These are phyloP conservation scores for Ustilago lituana DNA, from an alignment of 1,284 basidiomycete species.

Conservation along the genomic window DNA sequence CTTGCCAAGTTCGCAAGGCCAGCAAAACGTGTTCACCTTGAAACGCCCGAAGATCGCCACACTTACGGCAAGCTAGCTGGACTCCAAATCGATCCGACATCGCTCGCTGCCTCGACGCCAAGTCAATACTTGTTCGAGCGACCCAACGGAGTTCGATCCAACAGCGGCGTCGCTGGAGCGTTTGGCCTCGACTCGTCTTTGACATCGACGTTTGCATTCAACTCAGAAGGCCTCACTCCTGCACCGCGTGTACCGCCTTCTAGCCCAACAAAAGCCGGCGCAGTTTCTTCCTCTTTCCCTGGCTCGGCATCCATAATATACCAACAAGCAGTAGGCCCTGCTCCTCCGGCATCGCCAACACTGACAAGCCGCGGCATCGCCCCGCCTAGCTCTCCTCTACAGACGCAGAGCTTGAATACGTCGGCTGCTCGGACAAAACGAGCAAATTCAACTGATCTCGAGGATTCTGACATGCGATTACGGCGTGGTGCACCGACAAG, in stretches of 20 bases:
- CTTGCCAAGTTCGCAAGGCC: constrained; percentile 35
- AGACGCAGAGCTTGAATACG: constrained; percentile 8
- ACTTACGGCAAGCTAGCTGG: constrained; percentile 43
- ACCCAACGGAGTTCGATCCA: constrained; percentile 7
- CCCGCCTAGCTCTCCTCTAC: constrained; percentile 17
- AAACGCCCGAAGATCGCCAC: constrained; percentile 40
- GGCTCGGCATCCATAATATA: constrained; percentile 20
- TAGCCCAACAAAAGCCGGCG: constrained; percentile 32
- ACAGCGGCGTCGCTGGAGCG: constrained; percentile 32
- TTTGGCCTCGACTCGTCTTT: constrained; percentile 35
- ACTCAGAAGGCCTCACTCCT: background rate
- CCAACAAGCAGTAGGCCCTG: constrained; percentile 37
- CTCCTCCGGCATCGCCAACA: constrained; percentile 40
- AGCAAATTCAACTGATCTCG: constrained; percentile 12
- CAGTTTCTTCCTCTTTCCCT: constrained; percentile 3
- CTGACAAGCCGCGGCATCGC: constrained; percentile 6
- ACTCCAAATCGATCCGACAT: constrained; percentile 30
- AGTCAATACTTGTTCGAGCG: constrained; percentile 7
- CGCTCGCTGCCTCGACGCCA: constrained; percentile 6
- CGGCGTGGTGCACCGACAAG: constrained; percentile 27
- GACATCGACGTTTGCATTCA: constrained; percentile 13
- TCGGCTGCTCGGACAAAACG: background rate
- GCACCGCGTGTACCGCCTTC: constrained; percentile 46
- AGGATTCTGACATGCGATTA: constrained; percentile 37
- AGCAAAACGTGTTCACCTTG: constrained; percentile 32